These are phyloP conservation scores for Coemansia sp. DNA, from an alignment of 192 early-diverging fungal species.

Conservation along the genomic window DNA sequence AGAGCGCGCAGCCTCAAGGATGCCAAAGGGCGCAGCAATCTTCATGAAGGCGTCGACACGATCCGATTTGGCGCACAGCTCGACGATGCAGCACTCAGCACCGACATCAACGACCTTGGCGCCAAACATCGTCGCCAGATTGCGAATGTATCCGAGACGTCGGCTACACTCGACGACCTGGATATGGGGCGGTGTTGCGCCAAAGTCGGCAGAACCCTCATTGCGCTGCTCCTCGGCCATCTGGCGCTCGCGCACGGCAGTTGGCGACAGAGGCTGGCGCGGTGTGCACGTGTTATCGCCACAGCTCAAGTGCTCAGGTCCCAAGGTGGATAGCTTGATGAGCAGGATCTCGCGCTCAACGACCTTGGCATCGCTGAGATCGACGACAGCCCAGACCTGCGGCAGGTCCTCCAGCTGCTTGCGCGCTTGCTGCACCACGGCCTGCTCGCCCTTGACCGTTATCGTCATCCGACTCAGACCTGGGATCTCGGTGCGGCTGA, in stretches of 20 bases:
- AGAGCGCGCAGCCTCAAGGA: constrained; percentile 92
- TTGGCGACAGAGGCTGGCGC: constrained; percentile 40
- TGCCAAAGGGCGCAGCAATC: constrained; percentile 93
- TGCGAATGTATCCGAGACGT: constrained; percentile 54
- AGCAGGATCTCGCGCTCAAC: constrained; percentile 94
- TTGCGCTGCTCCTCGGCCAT: constrained; percentile 25
- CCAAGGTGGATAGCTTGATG: constrained; percentile 90
- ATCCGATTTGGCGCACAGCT: constrained; percentile 87
- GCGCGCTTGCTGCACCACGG: constrained; percentile 87
- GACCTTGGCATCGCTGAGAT: constrained; percentile 86
- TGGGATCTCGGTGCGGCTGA: constrained; percentile 92
- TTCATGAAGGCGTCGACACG: constrained; percentile 92
- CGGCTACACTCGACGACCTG: constrained; percentile 73
- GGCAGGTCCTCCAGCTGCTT: constrained; percentile 93
- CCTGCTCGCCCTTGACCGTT: constrained; percentile 83
- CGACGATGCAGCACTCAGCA: constrained; percentile 80
- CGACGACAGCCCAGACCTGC: constrained; percentile 96
- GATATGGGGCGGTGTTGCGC: constrained; percentile 58
- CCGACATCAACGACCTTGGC: constrained; percentile 89
- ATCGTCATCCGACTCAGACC: constrained; percentile 95
- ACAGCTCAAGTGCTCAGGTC: constrained; percentile 59
- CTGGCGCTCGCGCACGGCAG: constrained; percentile 39
- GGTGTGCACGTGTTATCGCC: constrained; percentile 49
- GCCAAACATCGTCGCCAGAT: constrained; percentile 81
- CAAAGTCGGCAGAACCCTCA: constrained; percentile 20